These are phyloP conservation scores for Paramecium sonneborni DNA, from an alignment of 73 alveolate species.

Conservation along the genomic window DNA sequence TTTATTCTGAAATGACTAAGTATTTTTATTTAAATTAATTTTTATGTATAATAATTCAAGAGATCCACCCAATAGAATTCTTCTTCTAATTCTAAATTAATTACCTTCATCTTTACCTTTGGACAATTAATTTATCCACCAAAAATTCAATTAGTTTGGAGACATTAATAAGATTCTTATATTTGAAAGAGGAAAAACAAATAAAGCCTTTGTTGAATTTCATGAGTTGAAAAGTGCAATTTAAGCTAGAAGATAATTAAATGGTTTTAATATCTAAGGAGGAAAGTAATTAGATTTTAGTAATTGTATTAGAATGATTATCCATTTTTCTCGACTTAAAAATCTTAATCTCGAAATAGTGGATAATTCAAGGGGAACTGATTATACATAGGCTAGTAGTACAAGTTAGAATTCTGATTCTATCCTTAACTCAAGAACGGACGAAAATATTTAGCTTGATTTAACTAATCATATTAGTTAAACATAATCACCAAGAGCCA, in stretches of 20 bases:
- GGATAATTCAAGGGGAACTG: constrained; percentile 18
- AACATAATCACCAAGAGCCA: background rate
- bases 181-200: constrained; percentile 1
- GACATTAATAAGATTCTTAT: background rate
- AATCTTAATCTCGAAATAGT: background rate
- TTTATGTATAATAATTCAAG: no score
- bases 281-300: background rate
- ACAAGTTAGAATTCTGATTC: background rate
- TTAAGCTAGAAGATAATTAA: background rate
- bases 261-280: background rate
- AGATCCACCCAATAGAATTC: constrained; percentile 29
- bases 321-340: background rate
- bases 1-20: no score
- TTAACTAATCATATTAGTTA: background rate
- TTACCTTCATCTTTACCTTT: background rate
- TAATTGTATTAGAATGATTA: background rate
- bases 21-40: no score
- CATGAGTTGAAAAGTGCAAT: background rate
- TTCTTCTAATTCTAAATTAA: background rate
- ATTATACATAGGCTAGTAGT: background rate
- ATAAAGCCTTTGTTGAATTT: background rate
- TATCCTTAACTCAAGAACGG: background rate
- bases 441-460: background rate
- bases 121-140: background rate
- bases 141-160: background rate